These are phyloP conservation scores for Phytopythium chamaehyphon DNA, from an alignment of 352 stramenopile species.

Conservation along the genomic window DNA sequence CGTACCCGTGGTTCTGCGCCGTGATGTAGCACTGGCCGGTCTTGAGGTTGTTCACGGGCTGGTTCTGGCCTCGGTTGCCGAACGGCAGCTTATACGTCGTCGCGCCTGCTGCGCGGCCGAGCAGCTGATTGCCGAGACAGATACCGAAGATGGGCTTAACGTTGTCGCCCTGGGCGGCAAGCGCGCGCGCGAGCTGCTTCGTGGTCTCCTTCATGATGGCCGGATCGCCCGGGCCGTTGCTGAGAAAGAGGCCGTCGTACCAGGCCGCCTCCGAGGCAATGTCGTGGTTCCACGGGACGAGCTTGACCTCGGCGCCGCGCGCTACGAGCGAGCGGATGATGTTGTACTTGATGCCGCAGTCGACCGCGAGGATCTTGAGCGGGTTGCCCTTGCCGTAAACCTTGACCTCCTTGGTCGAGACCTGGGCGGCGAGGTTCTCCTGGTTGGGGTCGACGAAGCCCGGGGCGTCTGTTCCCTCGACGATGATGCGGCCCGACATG, in stretches of 20 bases:
- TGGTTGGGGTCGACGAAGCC: slow-evolving; percentile 67
- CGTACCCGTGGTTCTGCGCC: slow-evolving; percentile 92
- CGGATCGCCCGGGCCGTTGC: slow-evolving; percentile 94
- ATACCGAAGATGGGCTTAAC: slow-evolving; percentile 95
- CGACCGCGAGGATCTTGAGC: slow-evolving; percentile 90
- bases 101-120: slow-evolving; percentile 89
- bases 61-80: slow-evolving; percentile 94
- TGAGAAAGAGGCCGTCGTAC: slow-evolving; percentile 95
- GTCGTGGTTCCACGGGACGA: slow-evolving; percentile 93
- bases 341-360: slow-evolving; percentile 98
- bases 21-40: slow-evolving; percentile 95
- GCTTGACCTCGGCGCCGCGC: slow-evolving; percentile 88
- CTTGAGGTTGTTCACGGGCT: slow-evolving; percentile 93
- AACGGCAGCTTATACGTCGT: slow-evolving; percentile 93
- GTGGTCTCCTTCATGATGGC: slow-evolving; percentile 90
- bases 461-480: slow-evolving; percentile 46
- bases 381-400: slow-evolving; percentile 63
- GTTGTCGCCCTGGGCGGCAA: slow-evolving; percentile 40
- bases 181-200: slow-evolving; percentile 85
- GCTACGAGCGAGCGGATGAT: slow-evolving; percentile 93
- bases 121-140: slow-evolving; percentile 95
- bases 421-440: slow-evolving; percentile 63
- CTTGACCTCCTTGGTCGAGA: slow-evolving; percentile 57
- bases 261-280: slow-evolving; percentile 62
- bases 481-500: slow-evolving; percentile 95